phyloP scores from a whole-genome alignment of 495 filamentous ascomycete species.

The Podospora bellae-mahoneyi region DNA sequence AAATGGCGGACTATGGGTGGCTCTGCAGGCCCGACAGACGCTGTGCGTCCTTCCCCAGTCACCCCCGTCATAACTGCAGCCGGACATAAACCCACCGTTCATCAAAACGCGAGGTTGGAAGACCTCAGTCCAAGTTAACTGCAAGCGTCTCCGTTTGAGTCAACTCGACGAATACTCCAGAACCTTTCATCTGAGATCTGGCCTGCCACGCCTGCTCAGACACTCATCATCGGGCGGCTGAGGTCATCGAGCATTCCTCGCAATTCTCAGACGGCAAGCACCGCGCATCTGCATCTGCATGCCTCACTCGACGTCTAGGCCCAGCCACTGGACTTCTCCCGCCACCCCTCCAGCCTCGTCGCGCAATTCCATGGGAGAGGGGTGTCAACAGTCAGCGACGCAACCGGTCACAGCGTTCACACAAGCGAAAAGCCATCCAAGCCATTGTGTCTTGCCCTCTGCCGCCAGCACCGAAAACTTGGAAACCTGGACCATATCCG shows the following conservation, averaged over 20 bases:
- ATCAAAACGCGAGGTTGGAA: constrained; percentile 14
- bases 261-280: not conserved
- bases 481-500: not conserved
- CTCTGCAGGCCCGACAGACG: constrained; percentile 7
- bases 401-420: not conserved
- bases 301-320: not conserved
- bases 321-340: not conserved
- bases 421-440: not conserved
- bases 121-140: not conserved
- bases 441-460: not conserved
- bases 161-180: too few species aligned
- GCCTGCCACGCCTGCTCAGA: not conserved
- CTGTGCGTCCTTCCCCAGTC: constrained; percentile 2
- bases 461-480: not conserved
- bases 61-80: constrained; percentile 4
- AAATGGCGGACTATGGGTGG: constrained; percentile 2
- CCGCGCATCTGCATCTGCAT: not conserved
- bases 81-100: not conserved
- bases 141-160: not conserved
- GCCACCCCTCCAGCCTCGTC: not conserved
- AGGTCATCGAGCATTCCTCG: not conserved
- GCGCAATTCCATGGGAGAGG: constrained; percentile 5
- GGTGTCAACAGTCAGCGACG: not conserved
- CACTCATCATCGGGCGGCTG: not conserved
- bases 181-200: not conserved